A percentile compares a stretch with the other conserved stretches of the same genome.
These are phyloP conservation scores for Hortaea sp. DNA, from an alignment of 2,329 filamentous ascomycete species.

Conservation along the genomic window DNA sequence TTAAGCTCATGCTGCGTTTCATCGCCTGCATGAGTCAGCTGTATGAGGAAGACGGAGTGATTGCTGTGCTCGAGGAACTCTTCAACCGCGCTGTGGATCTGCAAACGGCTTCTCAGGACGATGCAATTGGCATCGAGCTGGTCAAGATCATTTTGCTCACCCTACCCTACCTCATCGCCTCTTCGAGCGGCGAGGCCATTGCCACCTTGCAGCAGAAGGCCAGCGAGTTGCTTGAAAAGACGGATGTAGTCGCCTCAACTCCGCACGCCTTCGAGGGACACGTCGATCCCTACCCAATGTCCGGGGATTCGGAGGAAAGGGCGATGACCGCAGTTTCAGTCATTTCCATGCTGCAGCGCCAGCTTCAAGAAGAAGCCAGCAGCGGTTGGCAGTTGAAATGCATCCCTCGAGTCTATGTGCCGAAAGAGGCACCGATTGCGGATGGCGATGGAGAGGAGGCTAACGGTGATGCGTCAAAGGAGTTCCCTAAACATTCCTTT, in stretches of 20 bases:
- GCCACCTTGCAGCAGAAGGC: conserved; percentile 66
- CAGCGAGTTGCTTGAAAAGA: conserved; percentile 76
- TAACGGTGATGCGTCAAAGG: conserved; percentile 45
- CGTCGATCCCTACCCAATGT: conserved; percentile 66
- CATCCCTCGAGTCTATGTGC: conserved; percentile 47
- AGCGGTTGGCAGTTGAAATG: conserved; percentile 65
- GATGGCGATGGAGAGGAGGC: conserved; percentile 40
- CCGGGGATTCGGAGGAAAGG: conserved; percentile 47
- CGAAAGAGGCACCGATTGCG: conserved; percentile 11
- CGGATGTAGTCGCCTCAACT: conserved; percentile 84
- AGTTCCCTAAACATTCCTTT: conserved; percentile 57
- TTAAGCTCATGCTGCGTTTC: conserved; percentile 84
- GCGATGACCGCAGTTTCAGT: conserved; percentile 58
- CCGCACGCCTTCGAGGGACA: conserved; percentile 75
- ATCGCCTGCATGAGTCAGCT: conserved; percentile 75
- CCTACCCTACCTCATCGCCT: conserved; percentile 78
- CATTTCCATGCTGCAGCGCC: conserved; percentile 73
- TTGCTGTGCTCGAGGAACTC: conserved; percentile 77
- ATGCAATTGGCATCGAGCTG: conserved; percentile 67
- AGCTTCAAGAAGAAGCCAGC: conserved; percentile 67
- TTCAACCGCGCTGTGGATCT: conserved; percentile 84
- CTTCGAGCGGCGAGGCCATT: conserved; percentile 23
- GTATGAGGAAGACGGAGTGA: conserved; percentile 75
- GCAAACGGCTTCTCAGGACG: conserved; percentile 85
- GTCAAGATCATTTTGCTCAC: conserved; percentile 95